phyloP scores from a whole-genome alignment of 192 early-diverging fungal genomes.

The Coemansia aciculifera region DNA sequence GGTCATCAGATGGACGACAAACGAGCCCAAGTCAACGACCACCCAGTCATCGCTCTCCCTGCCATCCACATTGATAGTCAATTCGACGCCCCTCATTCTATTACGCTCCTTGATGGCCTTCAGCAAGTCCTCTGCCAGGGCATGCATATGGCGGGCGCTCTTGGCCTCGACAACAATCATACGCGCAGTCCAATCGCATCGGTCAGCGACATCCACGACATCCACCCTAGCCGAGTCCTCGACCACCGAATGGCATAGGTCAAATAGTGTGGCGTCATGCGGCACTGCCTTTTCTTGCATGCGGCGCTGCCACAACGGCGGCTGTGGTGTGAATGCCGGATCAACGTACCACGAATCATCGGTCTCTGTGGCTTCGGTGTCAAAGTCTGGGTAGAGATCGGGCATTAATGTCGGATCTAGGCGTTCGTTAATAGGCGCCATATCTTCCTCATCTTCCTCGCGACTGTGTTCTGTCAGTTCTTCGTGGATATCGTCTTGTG shows the following conservation, averaged over 20 bases:
- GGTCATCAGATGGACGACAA: conserved; percentile 51
- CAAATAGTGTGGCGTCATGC: conserved; percentile 38
- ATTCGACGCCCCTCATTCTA: conserved; percentile 5
- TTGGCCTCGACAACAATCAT: conserved; percentile 46
- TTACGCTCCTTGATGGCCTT: conserved; percentile 43
- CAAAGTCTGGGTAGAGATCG: conserved; percentile 43
- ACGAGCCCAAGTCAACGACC: conserved; percentile 47
- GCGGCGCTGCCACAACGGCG: conserved; percentile 46
- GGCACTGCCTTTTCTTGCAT: conserved; percentile 8
- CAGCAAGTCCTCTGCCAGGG: conserved; percentile 39
- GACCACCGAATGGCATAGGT: conserved; percentile 28
- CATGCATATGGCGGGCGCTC: conserved; percentile 52
- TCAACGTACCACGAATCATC: conserved; percentile 56
- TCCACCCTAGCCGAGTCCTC: conserved; percentile 15
- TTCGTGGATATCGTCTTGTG: conserved; percentile 38
- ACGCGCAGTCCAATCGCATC: conserved; percentile 39
- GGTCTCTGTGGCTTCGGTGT: conserved; percentile 5
- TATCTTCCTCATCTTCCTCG: conserved; percentile 5
- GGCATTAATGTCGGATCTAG: conserved; percentile 41
- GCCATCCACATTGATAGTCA: conserved; percentile 38
- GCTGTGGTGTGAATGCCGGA: conserved; percentile 12
- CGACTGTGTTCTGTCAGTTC: conserved; percentile 34
- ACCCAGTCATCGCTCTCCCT: conserved; percentile 55
- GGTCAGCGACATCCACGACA: conserved; percentile 31
- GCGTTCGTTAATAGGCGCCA: conserved; percentile 41